Percentiles rank a stretch among this genome's conserved stretches.
phyloP scores from a whole-genome alignment of 768 basidiomycete genomes.

The Lentinula sp. region DNA sequence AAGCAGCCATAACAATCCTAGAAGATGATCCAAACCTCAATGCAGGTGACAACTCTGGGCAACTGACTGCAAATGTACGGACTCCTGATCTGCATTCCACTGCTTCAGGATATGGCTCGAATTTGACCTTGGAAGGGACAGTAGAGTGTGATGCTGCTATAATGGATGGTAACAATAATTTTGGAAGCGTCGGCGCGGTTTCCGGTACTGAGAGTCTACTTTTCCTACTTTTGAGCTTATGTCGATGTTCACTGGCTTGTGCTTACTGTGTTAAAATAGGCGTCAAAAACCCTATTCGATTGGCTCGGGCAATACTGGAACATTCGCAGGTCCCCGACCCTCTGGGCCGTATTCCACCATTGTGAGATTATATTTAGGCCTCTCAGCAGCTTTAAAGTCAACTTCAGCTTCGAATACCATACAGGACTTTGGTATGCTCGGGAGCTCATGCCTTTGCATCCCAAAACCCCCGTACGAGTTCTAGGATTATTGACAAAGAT shows the following conservation, averaged over 20 bases:
- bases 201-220: slow-evolving; percentile 35
- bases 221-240: neutral
- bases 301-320: slow-evolving; percentile 54
- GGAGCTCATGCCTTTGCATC: slow-evolving; percentile 58
- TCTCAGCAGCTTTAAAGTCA: neutral
- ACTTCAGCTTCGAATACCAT: neutral
- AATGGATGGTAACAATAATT: slow-evolving; percentile 45
- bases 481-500: slow-evolving; percentile 33
- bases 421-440: slow-evolving; percentile 51
- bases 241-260: neutral
- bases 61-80: neutral
- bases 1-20: slow-evolving; percentile 47
- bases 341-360: slow-evolving; percentile 63
- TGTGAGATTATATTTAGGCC: slow-evolving; percentile 35
- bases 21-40: slow-evolving; percentile 68
- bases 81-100: neutral
- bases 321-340: slow-evolving; percentile 38
- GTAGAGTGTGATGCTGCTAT: slow-evolving; percentile 83
- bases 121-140: slow-evolving; percentile 63
- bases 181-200: slow-evolving; percentile 71
- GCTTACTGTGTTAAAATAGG: slow-evolving; percentile 28
- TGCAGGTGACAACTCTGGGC: slow-evolving; percentile 41
- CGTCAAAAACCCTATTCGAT: slow-evolving; percentile 61
- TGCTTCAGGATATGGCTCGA: slow-evolving; percentile 63
- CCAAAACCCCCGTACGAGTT: slow-evolving; percentile 10